These are phyloP conservation scores for Zygosaccharomyces sapae DNA, from an alignment of 1,139 yeast species.

Conservation along the genomic window DNA sequence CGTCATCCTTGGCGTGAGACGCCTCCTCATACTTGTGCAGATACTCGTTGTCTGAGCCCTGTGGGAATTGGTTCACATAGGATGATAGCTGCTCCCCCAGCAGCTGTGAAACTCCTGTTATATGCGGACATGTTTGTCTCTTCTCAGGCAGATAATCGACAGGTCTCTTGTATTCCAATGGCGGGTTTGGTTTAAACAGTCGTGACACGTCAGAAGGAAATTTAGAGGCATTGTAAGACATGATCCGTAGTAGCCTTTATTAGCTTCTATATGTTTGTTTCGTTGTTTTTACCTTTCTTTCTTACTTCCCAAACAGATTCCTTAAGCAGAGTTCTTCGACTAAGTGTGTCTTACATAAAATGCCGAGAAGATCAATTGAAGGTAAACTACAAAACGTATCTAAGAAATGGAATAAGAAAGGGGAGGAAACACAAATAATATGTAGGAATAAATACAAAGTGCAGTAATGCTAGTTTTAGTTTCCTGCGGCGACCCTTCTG, in stretches of 20 bases:
- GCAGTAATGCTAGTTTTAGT: no score
- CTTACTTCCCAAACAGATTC: not conserved
- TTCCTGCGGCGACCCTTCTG: slow-evolving; percentile 44
- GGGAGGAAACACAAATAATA: slow-evolving; percentile 16
- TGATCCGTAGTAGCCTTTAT: not conserved
- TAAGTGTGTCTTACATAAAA: slow-evolving; percentile 11
- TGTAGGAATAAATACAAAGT: slow-evolving; percentile 15
- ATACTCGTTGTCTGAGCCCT: slow-evolving; percentile 32
- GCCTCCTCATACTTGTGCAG: slow-evolving; percentile 38
- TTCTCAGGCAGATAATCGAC: slow-evolving; percentile 51
- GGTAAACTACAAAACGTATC: not conserved
- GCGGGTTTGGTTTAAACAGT: slow-evolving; percentile 67
- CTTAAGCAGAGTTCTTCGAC: not conserved
- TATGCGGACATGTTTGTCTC: slow-evolving; percentile 46
- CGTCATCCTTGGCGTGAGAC: slow-evolving; percentile 33
- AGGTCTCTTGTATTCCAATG: slow-evolving; percentile 53
- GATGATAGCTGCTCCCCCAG: slow-evolving; percentile 8
- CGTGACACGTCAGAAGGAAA: slow-evolving; percentile 62
- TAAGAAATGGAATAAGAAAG: slow-evolving; percentile 26
- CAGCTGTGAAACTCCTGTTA: slow-evolving; percentile 48
- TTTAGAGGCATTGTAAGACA: slow-evolving; percentile 37
- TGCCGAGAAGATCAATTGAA: slow-evolving; percentile 2
- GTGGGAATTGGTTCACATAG: slow-evolving; percentile 20
- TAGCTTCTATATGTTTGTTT: no score
- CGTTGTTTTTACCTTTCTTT: not conserved